These are phyloP conservation scores for Oryza longistaminata DNA, from an alignment of 176 grass and related monocot genomes.

Conservation along the genomic window DNA sequence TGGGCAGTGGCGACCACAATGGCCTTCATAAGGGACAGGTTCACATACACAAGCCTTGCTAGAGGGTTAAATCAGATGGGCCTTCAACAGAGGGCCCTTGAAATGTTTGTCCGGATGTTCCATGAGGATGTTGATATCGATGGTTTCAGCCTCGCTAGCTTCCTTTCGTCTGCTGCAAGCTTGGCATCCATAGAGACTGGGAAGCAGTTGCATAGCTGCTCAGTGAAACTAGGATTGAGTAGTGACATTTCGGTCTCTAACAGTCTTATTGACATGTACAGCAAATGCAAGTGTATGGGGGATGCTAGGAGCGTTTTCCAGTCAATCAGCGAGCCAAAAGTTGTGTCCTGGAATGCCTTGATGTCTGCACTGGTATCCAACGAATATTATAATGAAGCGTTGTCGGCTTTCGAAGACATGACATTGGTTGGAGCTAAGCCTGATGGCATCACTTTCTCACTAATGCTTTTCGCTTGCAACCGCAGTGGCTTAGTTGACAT, in stretches of 20 bases:
- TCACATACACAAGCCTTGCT: constrained; percentile 80
- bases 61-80: constrained; percentile 69
- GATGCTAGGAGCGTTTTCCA: constrained; percentile 58
- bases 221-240: constrained; percentile 64
- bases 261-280: constrained; percentile 82
- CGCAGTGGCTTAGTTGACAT: constrained; percentile 50
- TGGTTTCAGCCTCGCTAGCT: constrained; percentile 63
- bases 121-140: constrained; percentile 59
- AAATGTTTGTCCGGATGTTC: constrained; percentile 55
- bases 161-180: constrained; percentile 60
- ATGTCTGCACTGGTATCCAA: constrained; percentile 58
- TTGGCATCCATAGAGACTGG: constrained; percentile 46
- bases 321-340: constrained; percentile 58
- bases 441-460: constrained; percentile 64
- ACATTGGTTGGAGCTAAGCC: constrained; percentile 54
- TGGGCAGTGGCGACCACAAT: constrained; percentile 60
- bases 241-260: constrained; percentile 63
- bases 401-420: constrained; percentile 88
- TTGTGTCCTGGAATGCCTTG: constrained; percentile 72
- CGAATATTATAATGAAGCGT: constrained; percentile 39
- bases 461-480: constrained; percentile 63
- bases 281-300: constrained; percentile 66
- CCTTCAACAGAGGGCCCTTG: constrained; percentile 48
- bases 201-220: constrained; percentile 67
- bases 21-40: constrained; percentile 45